phyloP scores from a whole-genome alignment of 768 basidiomycete genomes.

The Pleurotus cornucopiae region DNA sequence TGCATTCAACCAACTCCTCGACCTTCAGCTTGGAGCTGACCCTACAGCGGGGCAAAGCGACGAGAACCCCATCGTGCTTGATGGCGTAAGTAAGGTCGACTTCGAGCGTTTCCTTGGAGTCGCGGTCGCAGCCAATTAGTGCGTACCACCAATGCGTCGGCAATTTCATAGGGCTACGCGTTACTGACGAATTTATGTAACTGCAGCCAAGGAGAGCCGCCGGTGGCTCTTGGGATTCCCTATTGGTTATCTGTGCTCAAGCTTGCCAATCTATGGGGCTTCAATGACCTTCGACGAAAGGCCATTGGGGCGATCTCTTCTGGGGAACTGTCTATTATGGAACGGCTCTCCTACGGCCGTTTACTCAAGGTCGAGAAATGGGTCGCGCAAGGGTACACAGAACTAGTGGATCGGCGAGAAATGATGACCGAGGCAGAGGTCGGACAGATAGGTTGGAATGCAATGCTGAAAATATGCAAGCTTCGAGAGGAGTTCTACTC shows the following conservation, averaged over 20 bases:
- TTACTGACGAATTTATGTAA: neutral
- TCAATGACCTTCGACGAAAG: neutral
- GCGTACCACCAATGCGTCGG: neutral
- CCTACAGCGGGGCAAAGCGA: too few relatives aligned
- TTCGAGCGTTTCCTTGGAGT: neutral
- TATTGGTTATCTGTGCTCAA: neutral
- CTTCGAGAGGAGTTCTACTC: neutral
- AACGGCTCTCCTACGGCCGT: neutral
- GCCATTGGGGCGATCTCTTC: neutral
- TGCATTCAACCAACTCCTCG: too few relatives aligned
- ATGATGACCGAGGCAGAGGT: neutral
- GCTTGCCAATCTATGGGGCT: neutral
- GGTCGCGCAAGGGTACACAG: neutral
- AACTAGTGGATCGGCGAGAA: neutral
- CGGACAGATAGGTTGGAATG: neutral
- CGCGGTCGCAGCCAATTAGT: neutral
- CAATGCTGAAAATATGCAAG: neutral
- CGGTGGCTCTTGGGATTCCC: neutral
- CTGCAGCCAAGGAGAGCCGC: neutral
- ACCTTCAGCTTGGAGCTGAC: too few relatives aligned
- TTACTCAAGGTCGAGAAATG: neutral
- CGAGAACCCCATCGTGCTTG: neutral
- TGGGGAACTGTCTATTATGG: neutral
- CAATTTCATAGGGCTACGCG: neutral
- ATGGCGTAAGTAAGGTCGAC: neutral